Percentiles rank a stretch among this genome's conserved stretches.
Evolutionary conservation across 305 asterid genomes (phyloP).

Genomic region (Coffea humblotiana): DNA sequence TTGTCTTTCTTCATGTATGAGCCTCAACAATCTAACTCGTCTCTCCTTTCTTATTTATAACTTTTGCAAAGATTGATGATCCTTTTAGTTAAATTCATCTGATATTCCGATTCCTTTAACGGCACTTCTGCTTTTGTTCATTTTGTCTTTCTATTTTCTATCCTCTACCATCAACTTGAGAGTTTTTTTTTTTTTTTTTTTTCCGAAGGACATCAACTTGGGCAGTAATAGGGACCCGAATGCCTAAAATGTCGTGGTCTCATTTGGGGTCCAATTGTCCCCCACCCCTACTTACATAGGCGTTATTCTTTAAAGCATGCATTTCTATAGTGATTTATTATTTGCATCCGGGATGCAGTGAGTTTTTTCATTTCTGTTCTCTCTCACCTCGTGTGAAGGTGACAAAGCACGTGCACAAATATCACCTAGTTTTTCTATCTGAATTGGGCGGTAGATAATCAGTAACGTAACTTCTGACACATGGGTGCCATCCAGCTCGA

Average conservation of each 20-base stretch:
- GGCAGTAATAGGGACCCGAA: constrained; percentile 26
- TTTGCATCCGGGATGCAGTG: neutral
- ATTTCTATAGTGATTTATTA: too few relatives aligned
- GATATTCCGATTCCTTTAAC: too few relatives aligned
- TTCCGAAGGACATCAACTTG: neutral
- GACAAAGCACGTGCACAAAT: neutral
- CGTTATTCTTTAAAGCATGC: too few relatives aligned
- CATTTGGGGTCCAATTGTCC: neutral
- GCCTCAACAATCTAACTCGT: constrained; percentile 30
- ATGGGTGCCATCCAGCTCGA: too few relatives aligned
- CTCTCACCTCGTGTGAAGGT: neutral
- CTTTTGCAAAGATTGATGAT: neutral
- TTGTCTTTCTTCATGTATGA: constrained; percentile 24
- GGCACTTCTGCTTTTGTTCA: too few relatives aligned
- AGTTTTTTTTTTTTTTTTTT: too few relatives aligned
- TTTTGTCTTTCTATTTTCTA: neutral
- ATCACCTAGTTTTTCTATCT: neutral
- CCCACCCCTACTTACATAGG: neutral
- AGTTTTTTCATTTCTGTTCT: neutral
- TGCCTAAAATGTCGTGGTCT: constrained; percentile 9
- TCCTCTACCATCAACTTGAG: too few relatives aligned
- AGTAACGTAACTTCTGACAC: too few relatives aligned
- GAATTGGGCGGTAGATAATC: neutral
- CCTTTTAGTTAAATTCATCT: neutral
- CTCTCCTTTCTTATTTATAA: neutral